phyloP scores from a whole-genome alignment of 148 eudicot genomes.

The Silene latifolia region DNA sequence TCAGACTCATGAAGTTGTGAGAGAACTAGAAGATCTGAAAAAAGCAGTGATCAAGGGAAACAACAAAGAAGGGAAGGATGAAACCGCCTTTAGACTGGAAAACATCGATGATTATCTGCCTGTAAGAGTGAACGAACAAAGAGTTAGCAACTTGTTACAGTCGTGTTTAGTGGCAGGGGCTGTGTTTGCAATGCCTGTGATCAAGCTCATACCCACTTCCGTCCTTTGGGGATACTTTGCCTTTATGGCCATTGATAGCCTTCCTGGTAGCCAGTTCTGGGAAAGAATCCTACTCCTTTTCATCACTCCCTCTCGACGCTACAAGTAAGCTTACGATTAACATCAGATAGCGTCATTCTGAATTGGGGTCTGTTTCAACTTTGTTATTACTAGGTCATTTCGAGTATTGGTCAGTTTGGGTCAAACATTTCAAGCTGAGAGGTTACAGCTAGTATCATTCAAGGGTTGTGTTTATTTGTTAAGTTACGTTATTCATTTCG shows the following conservation, averaged over 20 bases:
- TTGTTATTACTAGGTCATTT: no score
- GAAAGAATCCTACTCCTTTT: constrained; percentile 68
- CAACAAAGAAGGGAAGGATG: constrained; percentile 32
- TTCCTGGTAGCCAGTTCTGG: constrained; percentile 88
- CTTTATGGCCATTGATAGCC: constrained; percentile 82
- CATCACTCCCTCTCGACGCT: constrained; percentile 58
- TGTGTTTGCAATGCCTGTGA: constrained; percentile 61
- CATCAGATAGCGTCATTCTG: not conserved
- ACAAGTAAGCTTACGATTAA: constrained; percentile 45
- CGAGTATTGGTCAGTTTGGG: no score
- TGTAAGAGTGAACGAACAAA: constrained; percentile 77
- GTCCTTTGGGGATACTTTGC: constrained; percentile 94
- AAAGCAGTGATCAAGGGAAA: constrained; percentile 54
- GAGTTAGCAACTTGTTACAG: constrained; percentile 75
- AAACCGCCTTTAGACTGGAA: constrained; percentile 48
- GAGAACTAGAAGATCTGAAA: constrained; percentile 46
- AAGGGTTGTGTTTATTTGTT: no score
- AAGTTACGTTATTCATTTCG: no score
- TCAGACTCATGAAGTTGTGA: constrained; percentile 33
- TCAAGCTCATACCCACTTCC: constrained; percentile 74
- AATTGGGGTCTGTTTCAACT: no score
- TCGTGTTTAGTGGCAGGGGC: constrained; percentile 54
- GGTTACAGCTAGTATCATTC: no score
- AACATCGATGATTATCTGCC: constrained; percentile 66
- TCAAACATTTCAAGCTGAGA: no score